Evolutionary conservation across 2,329 filamentous ascomycete genomes (phyloP), one percentile per base, ranked within the genome.

Genomic region (Fusarium piperis): DNA sequence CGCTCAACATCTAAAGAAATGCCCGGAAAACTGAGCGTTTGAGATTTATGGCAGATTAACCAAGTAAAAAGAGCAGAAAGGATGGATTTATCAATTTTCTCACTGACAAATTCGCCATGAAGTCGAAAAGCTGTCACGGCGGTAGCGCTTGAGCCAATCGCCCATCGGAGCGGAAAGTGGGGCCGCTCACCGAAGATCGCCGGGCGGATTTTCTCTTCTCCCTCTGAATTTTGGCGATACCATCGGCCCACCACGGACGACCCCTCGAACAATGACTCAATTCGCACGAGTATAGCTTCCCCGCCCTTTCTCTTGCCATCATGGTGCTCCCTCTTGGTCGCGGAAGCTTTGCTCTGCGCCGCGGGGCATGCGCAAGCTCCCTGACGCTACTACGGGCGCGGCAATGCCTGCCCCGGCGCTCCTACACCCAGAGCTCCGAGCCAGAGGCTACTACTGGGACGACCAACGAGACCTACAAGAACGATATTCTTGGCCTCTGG

Each of bases 401-500:
- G 2, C 73, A 72, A 74, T 74, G 60, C 41, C 33, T 72, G 11
- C 62, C 70, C 1, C 71, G 67, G 59, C 72, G 59, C 66, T 78
- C 55, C 64, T 78, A 77, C 39, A 52, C 59, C 52, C 68, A 72
- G 10, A 77, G 74, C 75, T 70, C 73, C 12, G 53, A 58, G 57
- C 56, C 65, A 16, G 57, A 63, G 53, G 1, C 46, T 11, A 44
- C 23, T 48, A 3, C 23, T 7, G 44, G 44, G 16, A n/a, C 44
- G 13, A 26, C 57, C 38, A 36, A 62, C 65, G 32, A 65, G 32
- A 8, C 55, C 48, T 36, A 60, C 70, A 23, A 72, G n/a, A 71
- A 72, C 3, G 70, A 77, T 13, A 62, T 81, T 4, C 51, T 80
- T 20, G 57, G 64, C 2, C 57, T 74, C 4, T 81, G 79, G 79